A percentile compares a stretch with the other conserved stretches of the same genome.
These are phyloP conservation scores for Saccharomycopsis selenospora DNA, from an alignment of 805 yeast genomes.

Conservation along the genomic window DNA sequence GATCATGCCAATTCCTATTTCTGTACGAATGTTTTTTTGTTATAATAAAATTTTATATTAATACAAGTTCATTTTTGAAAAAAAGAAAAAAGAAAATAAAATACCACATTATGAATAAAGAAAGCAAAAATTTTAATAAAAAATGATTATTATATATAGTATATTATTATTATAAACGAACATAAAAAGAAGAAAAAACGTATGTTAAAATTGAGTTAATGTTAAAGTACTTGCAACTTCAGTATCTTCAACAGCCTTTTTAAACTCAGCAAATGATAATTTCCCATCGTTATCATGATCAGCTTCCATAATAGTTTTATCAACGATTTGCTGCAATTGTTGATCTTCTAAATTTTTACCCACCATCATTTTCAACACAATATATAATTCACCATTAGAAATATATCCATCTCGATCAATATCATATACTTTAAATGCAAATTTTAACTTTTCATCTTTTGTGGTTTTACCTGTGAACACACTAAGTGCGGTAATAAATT, in stretches of 20 bases:
- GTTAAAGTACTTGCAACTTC: conserved; percentile 56
- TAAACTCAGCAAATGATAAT: conserved; percentile 81
- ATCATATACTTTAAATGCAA: conserved; percentile 91
- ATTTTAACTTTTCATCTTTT: conserved; percentile 71
- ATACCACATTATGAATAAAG: too few species aligned
- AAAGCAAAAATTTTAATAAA: too few species aligned
- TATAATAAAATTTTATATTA: too few species aligned
- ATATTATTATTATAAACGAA: too few species aligned
- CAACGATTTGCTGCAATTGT: conserved; percentile 94
- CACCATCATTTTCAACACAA: conserved; percentile 94
- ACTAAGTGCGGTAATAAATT: conserved; percentile 79
- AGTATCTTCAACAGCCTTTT: conserved; percentile 49
- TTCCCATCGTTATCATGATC: conserved; percentile 84
- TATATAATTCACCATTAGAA: conserved; percentile 89
- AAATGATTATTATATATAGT: too few species aligned
- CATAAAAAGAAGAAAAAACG: too few species aligned
- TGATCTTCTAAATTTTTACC: conserved; percentile 81
- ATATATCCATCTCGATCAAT: conserved; percentile 92
- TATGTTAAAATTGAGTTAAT: conserved; percentile 39
- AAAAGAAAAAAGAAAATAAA: too few species aligned
- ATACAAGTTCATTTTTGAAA: too few species aligned
- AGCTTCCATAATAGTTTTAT: conserved; percentile 89
- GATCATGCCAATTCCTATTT: too few species aligned
- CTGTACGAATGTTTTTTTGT: too few species aligned
- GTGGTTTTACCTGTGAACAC: conserved; percentile 82